Base-by-base conservation (phyloP, 2,329 filamentous ascomycete genomes). In the Ilyonectria mors-panacis region DNA sequence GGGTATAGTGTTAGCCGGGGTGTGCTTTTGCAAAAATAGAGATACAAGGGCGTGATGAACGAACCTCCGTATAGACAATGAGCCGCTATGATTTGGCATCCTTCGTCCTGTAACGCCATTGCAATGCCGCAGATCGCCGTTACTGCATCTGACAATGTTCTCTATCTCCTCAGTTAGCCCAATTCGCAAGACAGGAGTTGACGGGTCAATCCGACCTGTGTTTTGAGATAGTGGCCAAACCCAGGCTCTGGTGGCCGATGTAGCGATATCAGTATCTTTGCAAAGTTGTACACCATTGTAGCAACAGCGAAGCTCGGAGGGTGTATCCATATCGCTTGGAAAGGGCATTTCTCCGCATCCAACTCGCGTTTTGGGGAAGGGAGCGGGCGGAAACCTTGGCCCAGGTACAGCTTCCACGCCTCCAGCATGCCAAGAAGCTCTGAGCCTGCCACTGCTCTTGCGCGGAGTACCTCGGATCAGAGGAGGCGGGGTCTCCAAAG, bases 241-340 rank as follows among this genome's bases (percentile, higher is more conserved):
- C 75, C 75, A 0, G 69, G 55, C 2, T 66, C 42, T 3, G 65
- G 63, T 1, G 73, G 65, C 5, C 68, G 70, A 15, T 77, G 71
- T 0, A 76, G 62, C 1, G 74, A 70, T 1, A 88, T 80, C 1
- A 89, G 78, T 42, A 89, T 85, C 35, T 84, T 82, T 1, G 87
- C 85, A 65, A 88, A 85, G 69, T 83, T 82, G 68, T 86, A 84
- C 13, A 84, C 82, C 68, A 89, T 87, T 3, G 88, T 73, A 0
- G 87, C 85, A 17, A 84, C 83, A 35, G 81, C 82, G 59, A 83
- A 84, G 13, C 81, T 75, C 4, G 84, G 80, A 4, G 85, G 85
- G 67, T 87, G 80, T 12, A 87, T 82, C 85, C 85, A 87, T 4
- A 87, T 78, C 0, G 84, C 81, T 4, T 81, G 77, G 67, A 87